Evolutionary conservation across 2,329 filamentous ascomycete genomes (phyloP).

Genomic region (Bipolaris gigantea): DNA sequence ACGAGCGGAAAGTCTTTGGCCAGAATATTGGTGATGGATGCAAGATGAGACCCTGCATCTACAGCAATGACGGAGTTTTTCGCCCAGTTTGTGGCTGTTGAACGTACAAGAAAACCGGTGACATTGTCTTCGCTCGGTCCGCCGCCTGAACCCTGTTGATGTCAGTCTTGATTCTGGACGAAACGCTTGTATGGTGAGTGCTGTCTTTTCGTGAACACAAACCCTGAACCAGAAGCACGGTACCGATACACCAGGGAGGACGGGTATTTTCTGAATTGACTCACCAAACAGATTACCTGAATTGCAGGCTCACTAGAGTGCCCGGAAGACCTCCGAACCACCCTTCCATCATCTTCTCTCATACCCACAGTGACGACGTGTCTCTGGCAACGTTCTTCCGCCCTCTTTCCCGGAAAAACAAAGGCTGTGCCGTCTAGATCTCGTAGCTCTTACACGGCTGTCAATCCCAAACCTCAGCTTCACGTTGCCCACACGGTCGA

Average conservation of each 20-base stretch:
- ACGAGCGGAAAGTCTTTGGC: slow-evolving; percentile 57
- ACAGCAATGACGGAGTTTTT: slow-evolving; percentile 86
- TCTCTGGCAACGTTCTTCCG: not conserved
- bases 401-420: not conserved
- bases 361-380: slow-evolving; percentile 35
- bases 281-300: slow-evolving; percentile 54
- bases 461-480: not conserved
- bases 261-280: slow-evolving; percentile 16
- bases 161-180: slow-evolving; percentile 11
- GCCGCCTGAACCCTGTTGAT: slow-evolving; percentile 77
- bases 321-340: slow-evolving; percentile 42
- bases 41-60: slow-evolving; percentile 87
- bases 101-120: slow-evolving; percentile 86
- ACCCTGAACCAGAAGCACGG: not conserved
- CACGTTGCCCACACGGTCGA: slow-evolving; percentile 1
- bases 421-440: not conserved
- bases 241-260: not conserved
- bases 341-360: slow-evolving; percentile 46
- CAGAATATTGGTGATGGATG: slow-evolving; percentile 79
- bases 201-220: not conserved
- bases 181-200: not conserved
- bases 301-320: slow-evolving; percentile 46
- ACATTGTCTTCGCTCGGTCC: slow-evolving; percentile 89
- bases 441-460: not conserved
- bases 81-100: slow-evolving; percentile 75